Evolutionary conservation across 2,329 filamentous ascomycete species (phyloP).

Genomic region (Aspergillus hortae): DNA sequence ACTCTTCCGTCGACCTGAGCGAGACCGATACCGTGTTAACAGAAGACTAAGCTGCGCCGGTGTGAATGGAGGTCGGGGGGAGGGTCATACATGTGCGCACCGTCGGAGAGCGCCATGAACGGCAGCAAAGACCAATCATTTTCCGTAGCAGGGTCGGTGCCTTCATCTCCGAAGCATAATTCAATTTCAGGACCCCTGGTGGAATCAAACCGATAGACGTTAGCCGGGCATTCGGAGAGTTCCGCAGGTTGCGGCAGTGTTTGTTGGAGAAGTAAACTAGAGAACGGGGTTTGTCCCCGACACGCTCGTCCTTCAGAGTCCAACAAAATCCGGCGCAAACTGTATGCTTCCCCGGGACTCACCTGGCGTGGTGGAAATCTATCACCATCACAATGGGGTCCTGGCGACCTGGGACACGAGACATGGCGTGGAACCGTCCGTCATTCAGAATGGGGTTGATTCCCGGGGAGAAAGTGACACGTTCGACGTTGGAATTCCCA

Average conservation of each 20-base stretch:
- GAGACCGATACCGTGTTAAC: slow-evolving; percentile 7
- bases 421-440: slow-evolving; percentile 21
- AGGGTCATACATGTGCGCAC: slow-evolving; percentile 75
- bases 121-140: slow-evolving; percentile 90
- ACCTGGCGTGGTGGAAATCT: slow-evolving; percentile 74
- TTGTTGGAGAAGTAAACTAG: too few species aligned
- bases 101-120: slow-evolving; percentile 95
- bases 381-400: slow-evolving; percentile 72
- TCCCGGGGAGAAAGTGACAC: slow-evolving; percentile 6
- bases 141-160: slow-evolving; percentile 71
- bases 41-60: too few species aligned
- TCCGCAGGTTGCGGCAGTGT: too few species aligned
- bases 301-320: not conserved
- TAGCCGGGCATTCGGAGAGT: not conserved
- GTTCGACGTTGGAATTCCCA: slow-evolving; percentile 11
- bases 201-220: not conserved
- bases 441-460: slow-evolving; percentile 8
- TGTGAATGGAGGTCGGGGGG: too few species aligned
- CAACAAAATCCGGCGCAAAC: too few species aligned
- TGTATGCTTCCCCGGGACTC: slow-evolving; percentile 14
- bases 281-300: too few species aligned
- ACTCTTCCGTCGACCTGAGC: slow-evolving; percentile 79
- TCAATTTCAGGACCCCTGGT: slow-evolving; percentile 84
- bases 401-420: slow-evolving; percentile 45
- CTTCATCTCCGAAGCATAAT: slow-evolving; percentile 79